Conservation (phyloP, 2,329 filamentous ascomycete species). For the Epicoccum nigrum region DNA sequence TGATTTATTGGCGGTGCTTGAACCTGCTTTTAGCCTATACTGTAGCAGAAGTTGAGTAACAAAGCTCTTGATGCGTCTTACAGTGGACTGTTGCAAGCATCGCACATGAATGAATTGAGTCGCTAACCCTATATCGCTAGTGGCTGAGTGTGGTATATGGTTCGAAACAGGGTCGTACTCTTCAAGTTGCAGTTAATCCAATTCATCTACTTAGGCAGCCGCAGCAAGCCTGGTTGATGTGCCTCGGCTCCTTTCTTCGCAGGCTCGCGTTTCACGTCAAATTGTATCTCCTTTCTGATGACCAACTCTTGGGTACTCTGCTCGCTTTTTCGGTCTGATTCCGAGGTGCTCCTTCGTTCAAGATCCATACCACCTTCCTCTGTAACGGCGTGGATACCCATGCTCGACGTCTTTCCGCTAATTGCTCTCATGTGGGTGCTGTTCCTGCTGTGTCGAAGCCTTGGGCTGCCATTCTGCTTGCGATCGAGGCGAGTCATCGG, state of each 20-base stretch:
- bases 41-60: too few species aligned
- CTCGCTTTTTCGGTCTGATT: conserved; percentile 24
- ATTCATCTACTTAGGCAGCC: neutral
- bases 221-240: neutral
- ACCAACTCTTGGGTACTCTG: conserved; percentile 32
- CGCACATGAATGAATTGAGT: too few species aligned
- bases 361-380: neutral
- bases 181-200: too few species aligned
- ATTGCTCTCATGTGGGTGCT: neutral
- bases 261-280: conserved; percentile 23
- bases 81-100: too few species aligned
- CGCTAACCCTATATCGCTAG: too few species aligned
- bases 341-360: conserved; percentile 10
- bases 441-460: neutral
- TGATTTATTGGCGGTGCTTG: too few species aligned
- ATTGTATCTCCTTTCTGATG: conserved; percentile 30
- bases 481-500: conserved; percentile 15
- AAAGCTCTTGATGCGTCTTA: too few species aligned
- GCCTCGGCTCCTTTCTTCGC: conserved; percentile 2
- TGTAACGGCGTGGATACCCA: neutral
- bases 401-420: neutral
- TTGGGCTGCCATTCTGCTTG: neutral
- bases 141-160: too few species aligned
- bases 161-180: too few species aligned
- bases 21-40: too few species aligned